Percentiles rank a stretch among this genome's conserved stretches.
Conservation (phyloP, 2,329 filamentous ascomycete genomes). For the Coniella lustricola region DNA sequence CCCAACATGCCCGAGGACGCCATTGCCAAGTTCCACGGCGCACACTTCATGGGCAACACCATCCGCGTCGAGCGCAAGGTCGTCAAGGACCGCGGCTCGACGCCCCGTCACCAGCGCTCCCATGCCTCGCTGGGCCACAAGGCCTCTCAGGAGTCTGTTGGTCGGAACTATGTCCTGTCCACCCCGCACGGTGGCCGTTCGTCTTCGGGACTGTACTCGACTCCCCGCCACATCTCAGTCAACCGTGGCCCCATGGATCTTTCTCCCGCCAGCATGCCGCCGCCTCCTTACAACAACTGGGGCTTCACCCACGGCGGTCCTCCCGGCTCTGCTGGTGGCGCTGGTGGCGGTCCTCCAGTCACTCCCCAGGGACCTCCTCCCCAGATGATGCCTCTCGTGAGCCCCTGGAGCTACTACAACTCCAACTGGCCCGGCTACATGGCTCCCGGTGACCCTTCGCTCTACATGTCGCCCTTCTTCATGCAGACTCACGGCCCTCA, state of each 20-base stretch:
- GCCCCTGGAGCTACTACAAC: conserved; percentile 14
- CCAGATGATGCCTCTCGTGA: conserved; percentile 9
- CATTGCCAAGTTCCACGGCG: conserved; percentile 10
- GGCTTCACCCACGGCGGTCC: conserved; percentile 4
- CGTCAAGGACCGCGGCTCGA: conserved; percentile 11
- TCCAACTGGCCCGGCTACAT: conserved; percentile 10
- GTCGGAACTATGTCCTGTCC: background rate
- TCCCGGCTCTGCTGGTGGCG: background rate
- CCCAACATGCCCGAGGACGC: conserved; percentile 17
- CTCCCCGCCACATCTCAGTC: conserved; percentile 8
- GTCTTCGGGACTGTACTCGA: background rate
- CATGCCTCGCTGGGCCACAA: conserved; percentile 1
- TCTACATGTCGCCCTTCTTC: conserved; percentile 7
- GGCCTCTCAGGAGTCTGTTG: background rate
- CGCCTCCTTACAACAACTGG: background rate
- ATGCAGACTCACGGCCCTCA: conserved; percentile 9
- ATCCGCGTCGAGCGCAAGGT: conserved; percentile 16
- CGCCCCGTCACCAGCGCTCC: conserved; percentile 4
- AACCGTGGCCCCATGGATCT: background rate
- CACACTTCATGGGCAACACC: conserved; percentile 5
- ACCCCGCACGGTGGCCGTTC: background rate
- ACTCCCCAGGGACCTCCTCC: conserved; percentile 7
- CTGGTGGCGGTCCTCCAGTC: conserved; percentile 1
- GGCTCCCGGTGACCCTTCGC: conserved; percentile 5
- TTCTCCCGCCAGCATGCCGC: conserved; percentile 10